Conservation (phyloP, 805 yeast species). For the Citeromyces nyonsensis region DNA sequence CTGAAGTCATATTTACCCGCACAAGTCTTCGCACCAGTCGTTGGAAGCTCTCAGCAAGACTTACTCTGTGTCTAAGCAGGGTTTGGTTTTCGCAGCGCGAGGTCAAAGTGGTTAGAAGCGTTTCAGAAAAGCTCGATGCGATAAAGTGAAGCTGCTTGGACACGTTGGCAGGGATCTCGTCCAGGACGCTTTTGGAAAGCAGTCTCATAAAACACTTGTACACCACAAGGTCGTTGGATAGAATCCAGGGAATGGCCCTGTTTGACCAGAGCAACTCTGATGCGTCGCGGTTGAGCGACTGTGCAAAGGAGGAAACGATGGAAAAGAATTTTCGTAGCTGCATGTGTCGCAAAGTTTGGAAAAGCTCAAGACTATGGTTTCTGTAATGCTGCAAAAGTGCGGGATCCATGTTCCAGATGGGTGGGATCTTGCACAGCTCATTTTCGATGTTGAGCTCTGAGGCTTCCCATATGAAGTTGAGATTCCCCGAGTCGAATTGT, state of each 20-base stretch:
- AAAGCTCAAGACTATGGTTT: not conserved
- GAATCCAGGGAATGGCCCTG: conserved; percentile 43
- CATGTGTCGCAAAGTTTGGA: conserved; percentile 49
- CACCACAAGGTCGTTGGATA: conserved; percentile 48
- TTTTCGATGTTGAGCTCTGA: too few species aligned
- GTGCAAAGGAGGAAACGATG: conserved; percentile 33
- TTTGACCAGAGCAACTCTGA: conserved; percentile 38
- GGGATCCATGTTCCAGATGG: not conserved
- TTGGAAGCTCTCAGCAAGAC: conserved; percentile 24
- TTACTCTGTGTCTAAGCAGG: conserved; percentile 34
- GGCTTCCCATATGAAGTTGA: too few species aligned
- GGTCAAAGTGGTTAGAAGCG: conserved; percentile 18
- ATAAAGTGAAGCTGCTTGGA: conserved; percentile 37
- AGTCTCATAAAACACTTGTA: conserved; percentile 38
- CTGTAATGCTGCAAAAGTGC: not conserved
- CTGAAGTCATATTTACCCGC: conserved; percentile 3
- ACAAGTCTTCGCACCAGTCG: conserved; percentile 1
- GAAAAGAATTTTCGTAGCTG: conserved; percentile 44
- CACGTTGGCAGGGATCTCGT: conserved; percentile 43
- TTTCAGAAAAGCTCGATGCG: conserved; percentile 8
- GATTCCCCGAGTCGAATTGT: too few species aligned
- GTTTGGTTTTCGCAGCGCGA: conserved; percentile 16
- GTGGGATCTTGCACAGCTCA: not conserved
- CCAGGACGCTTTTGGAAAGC: conserved; percentile 46
- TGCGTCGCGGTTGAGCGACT: conserved; percentile 45